Base-by-base conservation (phyloP, 352 stramenopile species). In the Pythium scleroteichum region DNA sequence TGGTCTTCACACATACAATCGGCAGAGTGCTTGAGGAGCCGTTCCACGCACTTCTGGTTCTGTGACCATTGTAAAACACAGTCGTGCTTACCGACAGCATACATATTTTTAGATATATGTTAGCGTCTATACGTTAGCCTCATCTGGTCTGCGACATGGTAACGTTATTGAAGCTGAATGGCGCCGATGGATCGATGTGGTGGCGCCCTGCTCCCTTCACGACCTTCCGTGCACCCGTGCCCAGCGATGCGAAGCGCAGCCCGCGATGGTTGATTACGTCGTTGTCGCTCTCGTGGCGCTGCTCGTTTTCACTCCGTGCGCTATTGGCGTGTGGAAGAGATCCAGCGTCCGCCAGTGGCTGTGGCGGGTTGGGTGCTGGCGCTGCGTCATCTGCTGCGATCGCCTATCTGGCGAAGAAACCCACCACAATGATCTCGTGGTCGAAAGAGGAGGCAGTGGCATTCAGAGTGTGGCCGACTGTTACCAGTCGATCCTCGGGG, bases 401-500 rank as follows among this genome's bases (percentile, higher is more conserved):
- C 75, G 72, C 41, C 53, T 64, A 38, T 49, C 78, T 57, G 49
- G 33, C 57, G 24, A 62, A 46, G 24, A 72, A 27, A 69, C 80
- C 41, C 77, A 87, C 49, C 69, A 74, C 29, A 55, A 69, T 20
- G 81, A 90, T 29, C 40, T 59, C 14, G 13, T 59, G 2, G 52
- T 10, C 10, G 29, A 35, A 35, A 35, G 49, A 29, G 39, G 52
- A 3, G 23, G 39, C 17, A n/a, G 50, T 26, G 51, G 51, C 52
- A 51, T 86, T 53, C 78, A 71, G 42, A 85, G 73, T 47, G 60
- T 88, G 48, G 64, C 62, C 19, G 81, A 85, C 64, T 71, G 86
- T 27, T 75, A 90, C 49, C 55, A 87, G 24, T 62, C 38, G 7
- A 33, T 42, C n/a, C 46, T 54, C 22, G 19, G 6, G 9, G 44